Evolutionary conservation across 1,139 yeast genomes (phyloP).

Genomic region (Zygoascus sp.): DNA sequence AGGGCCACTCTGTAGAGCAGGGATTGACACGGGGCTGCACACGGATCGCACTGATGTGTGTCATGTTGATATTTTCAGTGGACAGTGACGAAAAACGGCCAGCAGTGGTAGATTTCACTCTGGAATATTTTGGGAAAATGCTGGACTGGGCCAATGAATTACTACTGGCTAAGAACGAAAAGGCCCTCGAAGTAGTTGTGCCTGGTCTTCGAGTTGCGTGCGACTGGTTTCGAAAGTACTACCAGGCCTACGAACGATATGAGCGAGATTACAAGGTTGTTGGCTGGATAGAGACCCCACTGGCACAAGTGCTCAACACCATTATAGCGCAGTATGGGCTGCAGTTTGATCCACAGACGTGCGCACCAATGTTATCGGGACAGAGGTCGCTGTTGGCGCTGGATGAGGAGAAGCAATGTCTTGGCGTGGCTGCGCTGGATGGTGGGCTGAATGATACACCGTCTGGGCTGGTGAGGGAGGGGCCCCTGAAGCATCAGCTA

Average conservation of each 20-base stretch:
- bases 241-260: neutral
- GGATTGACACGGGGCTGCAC: neutral
- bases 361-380: slow-evolving; percentile 10
- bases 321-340: slow-evolving; percentile 2
- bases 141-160: neutral
- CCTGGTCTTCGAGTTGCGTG: slow-evolving; percentile 5
- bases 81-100: neutral
- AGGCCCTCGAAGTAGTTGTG: neutral
- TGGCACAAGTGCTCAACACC: slow-evolving; percentile 1
- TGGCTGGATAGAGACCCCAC: neutral
- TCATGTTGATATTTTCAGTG: slow-evolving; percentile 2
- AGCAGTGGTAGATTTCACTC: neutral
- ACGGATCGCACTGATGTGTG: neutral
- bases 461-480: slow-evolving; percentile 14
- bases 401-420: slow-evolving; percentile 14
- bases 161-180: neutral
- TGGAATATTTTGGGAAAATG: neutral
- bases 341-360: slow-evolving; percentile 12
- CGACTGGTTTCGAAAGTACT: slow-evolving; percentile 11
- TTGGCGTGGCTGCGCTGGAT: slow-evolving; percentile 11
- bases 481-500: slow-evolving; percentile 4
- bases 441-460: slow-evolving; percentile 20
- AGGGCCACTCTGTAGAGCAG: too few relatives aligned
- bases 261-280: neutral
- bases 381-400: slow-evolving; percentile 8